These are phyloP conservation scores for Inga oerstediana DNA, from an alignment of 306 rosid genomes.

Conservation along the genomic window DNA sequence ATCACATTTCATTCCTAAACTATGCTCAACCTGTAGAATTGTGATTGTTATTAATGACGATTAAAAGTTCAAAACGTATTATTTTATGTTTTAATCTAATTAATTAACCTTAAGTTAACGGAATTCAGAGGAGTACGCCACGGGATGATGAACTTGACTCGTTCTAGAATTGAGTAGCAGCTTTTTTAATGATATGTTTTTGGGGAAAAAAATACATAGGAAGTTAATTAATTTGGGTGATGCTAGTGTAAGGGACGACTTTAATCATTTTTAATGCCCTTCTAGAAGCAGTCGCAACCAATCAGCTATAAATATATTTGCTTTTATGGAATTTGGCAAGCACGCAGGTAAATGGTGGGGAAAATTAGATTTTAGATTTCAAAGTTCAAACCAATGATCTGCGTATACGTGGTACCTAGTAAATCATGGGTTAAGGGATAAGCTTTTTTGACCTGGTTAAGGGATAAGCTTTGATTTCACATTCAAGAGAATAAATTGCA, in stretches of 20 bases:
- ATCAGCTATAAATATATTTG: not conserved
- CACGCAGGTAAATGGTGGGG: not conserved
- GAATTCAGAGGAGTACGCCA: not conserved
- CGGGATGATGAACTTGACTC: not conserved
- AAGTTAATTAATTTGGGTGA: not conserved
- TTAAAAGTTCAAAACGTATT: not conserved
- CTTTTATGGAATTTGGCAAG: not conserved
- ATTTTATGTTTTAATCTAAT: not conserved
- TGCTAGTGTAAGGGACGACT: not conserved
- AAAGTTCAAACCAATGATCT: not conserved
- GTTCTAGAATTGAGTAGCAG: not conserved
- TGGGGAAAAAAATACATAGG: not conserved
- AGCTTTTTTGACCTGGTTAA: not conserved
- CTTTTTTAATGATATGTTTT: not conserved
- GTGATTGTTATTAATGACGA: not conserved
- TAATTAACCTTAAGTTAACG: not conserved
- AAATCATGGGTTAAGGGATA: not conserved
- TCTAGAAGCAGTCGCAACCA: not conserved
- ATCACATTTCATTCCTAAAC: not conserved
- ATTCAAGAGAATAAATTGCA: not conserved
- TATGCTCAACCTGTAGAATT: no score
- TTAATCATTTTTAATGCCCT: not conserved
- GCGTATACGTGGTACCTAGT: not conserved
- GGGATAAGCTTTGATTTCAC: not conserved
- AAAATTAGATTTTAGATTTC: not conserved